Evolutionary conservation across 2,329 filamentous ascomycete genomes (phyloP).

Genomic region (Talaromyces sp.): DNA sequence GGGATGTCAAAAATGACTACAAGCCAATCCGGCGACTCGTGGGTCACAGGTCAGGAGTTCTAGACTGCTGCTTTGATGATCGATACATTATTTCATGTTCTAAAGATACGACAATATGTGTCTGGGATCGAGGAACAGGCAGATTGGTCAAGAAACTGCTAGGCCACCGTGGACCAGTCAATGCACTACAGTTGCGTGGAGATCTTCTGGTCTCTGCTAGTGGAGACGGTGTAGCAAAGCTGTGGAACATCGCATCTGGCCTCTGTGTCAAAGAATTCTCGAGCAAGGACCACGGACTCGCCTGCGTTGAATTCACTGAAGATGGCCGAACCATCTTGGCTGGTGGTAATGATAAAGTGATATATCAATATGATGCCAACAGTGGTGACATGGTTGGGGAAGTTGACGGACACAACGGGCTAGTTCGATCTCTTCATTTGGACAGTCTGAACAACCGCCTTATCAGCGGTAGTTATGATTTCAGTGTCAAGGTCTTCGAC

Average conservation of each 20-base stretch:
- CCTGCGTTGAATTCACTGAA: constrained; percentile 93
- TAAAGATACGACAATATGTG: constrained; percentile 89
- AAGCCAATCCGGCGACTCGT: constrained; percentile 72
- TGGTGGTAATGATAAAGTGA: constrained; percentile 91
- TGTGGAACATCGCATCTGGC: constrained; percentile 92
- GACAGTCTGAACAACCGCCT: constrained; percentile 83
- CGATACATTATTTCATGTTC: constrained; percentile 94
- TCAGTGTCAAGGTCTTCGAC: constrained; percentile 92
- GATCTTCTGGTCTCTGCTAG: constrained; percentile 91
- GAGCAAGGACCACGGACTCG: constrained; percentile 87
- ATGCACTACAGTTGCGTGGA: constrained; percentile 90
- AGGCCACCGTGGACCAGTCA: constrained; percentile 88
- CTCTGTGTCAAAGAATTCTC: constrained; percentile 85
- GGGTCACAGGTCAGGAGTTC: constrained; percentile 80
- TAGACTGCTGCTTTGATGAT: constrained; percentile 90
- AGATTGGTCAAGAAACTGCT: constrained; percentile 71
- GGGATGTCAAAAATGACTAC: constrained; percentile 76
- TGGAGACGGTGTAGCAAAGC: constrained; percentile 86
- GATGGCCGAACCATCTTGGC: constrained; percentile 91
- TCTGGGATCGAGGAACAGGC: constrained; percentile 85
- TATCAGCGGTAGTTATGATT: constrained; percentile 90
- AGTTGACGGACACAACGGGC: constrained; percentile 75
- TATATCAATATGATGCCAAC: constrained; percentile 92
- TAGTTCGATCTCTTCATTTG: constrained; percentile 87
- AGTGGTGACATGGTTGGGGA: constrained; percentile 79